phyloP scores from a whole-genome alignment of 1,139 yeast species.

The Saccharomycopsis crataegensis region DNA sequence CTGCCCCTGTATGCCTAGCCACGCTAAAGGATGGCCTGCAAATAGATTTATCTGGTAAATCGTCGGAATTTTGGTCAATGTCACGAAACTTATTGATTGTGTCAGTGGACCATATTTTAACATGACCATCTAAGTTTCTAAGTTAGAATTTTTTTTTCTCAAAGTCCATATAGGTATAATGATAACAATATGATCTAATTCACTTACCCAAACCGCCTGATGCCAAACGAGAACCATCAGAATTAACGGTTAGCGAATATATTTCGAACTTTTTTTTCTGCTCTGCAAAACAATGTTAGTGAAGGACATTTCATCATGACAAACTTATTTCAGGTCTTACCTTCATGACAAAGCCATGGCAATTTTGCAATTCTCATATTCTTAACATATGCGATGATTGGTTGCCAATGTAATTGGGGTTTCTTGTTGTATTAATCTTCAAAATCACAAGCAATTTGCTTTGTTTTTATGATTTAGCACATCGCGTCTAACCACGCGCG shows the following conservation, averaged over 20 bases:
- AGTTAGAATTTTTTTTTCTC: background rate
- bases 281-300: conserved; percentile 34
- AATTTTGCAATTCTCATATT: conserved; percentile 69
- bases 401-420: too few relatives aligned
- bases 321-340: conserved; percentile 27
- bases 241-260: conserved; percentile 72
- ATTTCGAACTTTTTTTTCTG: conserved; percentile 79
- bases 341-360: conserved; percentile 76
- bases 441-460: too few relatives aligned
- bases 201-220: conserved; percentile 68
- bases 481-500: too few relatives aligned
- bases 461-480: too few relatives aligned
- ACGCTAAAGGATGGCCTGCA: conserved; percentile 58
- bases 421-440: too few relatives aligned
- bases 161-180: background rate
- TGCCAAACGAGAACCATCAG: conserved; percentile 79
- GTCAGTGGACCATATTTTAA: conserved; percentile 80
- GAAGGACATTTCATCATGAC: background rate
- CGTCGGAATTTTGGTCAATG: conserved; percentile 6
- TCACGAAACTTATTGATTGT: conserved; percentile 38
- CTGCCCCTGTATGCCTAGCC: conserved; percentile 89
- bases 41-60: conserved; percentile 15
- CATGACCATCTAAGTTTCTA: conserved; percentile 64
- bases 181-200: background rate
- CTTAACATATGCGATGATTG: too few relatives aligned